Base-by-base conservation (phyloP, 768 basidiomycete genomes). In the Psilocybe cubensis region DNA sequence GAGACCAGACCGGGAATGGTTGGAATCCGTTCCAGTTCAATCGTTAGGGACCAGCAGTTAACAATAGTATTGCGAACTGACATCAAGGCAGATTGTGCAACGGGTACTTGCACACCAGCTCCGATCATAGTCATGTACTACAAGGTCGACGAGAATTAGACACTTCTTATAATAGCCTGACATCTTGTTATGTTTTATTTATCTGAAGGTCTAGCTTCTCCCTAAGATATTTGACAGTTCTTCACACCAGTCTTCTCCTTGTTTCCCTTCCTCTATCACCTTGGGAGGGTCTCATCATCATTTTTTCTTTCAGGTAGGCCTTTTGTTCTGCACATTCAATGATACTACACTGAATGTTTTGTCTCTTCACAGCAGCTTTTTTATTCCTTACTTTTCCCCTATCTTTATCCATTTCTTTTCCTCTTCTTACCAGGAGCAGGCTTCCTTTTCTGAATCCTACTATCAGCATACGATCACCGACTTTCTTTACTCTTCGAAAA, bases 141-240 rank as follows among this genome's bases (percentile, higher is more conserved):
- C 38, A 28, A 31, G 20, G 1, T 11, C n/a, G 8, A 31, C 14
- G 24, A 25, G 21, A 18, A 54, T 54, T 44, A 35, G 14, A 17
- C 5, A 29, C 17, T 18, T 6, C 44, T 38, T 28, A 17, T 23
- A 46, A 25, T 46, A 38, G 35, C 35, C 35, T 38, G 50, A 24
- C 50, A 52, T 24, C 21, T 52, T 43, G 33, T 50, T 50, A 51
- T 42, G 48, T 42, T 44, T 35, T 51, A 43, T 57, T 57, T 57
- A 44, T n/a, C 41, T 18, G 42, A 18, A 57, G 31, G 42, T 51
- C 41, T 33, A 45, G 29, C 43, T 46, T 20, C 20, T 48, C 38
- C 33, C 11, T 18, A 56, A 43, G 35, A 51, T 45, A 48, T 24
- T 48, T 40, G 31, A 50, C 27, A 27, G 23, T n/a, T 24, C 17